Evolutionary conservation across 192 early-diverging fungal species (phyloP), one percentile per base, ranked within the genome.

Genomic region (Backusella luteola): DNA sequence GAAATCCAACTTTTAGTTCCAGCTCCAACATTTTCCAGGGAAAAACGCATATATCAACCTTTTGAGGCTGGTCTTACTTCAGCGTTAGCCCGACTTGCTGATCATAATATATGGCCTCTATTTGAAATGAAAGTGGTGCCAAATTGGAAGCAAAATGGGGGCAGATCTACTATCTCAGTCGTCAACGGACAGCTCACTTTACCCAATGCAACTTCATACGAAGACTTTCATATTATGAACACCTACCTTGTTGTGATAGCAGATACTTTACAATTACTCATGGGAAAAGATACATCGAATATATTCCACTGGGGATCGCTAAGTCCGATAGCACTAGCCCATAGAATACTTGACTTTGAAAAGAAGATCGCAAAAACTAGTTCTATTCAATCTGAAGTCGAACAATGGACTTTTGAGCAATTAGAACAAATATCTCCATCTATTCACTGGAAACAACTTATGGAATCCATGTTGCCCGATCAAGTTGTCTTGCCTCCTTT

Each of bases 301-400:
- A 52, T 74, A 23, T 79, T 79, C 29, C 67, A 73, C 0, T 79
- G 72, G 77, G 69, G 41, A 34, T 74, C 67, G 26, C 29, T n/a
- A n/a, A 80, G 70, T 41, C 66, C 74, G 5, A 29, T 66, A 34
- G 75, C 76, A 1, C 79, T 82, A 3, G 90, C 90, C 9, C 79
- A 83, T 69, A 79, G 81, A 29, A 88, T 92, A 69, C 83, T 91
- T 35, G 84, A 84, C 23, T 89, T 92, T 71, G 91, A 92, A 78
- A 87, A 80, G 34, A 67, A 80, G 14, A 34, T 92, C 23, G 91
- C 90, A 0, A 77, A 81, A 29, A 63, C 11, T 3, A 63, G 56
- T 29, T 63, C 56, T 63, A 14, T 14, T 29, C 56, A 26, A 63
- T 29, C 17, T 46, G 15, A 56, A 39, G 49, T 34, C 4, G 67